Conservation (phyloP, 148 eudicot species). For the Nepenthes gracilis region DNA sequence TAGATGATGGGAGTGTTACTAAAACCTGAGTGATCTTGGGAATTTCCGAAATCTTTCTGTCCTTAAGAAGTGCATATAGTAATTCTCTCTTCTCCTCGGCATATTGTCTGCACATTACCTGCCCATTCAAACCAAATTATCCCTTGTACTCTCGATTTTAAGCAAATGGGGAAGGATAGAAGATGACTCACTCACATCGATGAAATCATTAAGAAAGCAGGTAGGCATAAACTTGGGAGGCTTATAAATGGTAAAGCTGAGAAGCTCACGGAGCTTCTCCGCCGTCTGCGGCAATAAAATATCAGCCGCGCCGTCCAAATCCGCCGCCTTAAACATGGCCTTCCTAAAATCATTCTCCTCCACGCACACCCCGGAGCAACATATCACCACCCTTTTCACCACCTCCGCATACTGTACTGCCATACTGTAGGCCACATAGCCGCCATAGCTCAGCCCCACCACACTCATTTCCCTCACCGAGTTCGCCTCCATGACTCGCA, state of each 20-base stretch:
- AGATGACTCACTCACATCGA: conserved; percentile 31
- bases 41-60: conserved; percentile 43
- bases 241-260: conserved; percentile 35
- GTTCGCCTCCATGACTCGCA: conserved; percentile 40
- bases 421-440: conserved; percentile 73
- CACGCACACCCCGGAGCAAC: conserved; percentile 61
- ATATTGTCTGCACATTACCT: conserved; percentile 51
- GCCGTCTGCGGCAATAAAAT: conserved; percentile 70
- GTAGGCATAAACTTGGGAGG: conserved; percentile 47
- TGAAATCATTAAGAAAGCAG: conserved; percentile 58
- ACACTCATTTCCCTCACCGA: conserved; percentile 29
- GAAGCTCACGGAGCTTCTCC: conserved; percentile 58
- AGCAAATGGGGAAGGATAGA: background rate
- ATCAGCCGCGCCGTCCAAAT: conserved; percentile 52
- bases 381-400: conserved; percentile 64
- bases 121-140: conserved; percentile 6
- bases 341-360: conserved; percentile 60
- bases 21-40: conserved; percentile 68
- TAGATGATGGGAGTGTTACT: background rate
- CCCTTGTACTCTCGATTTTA: background rate
- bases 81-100: conserved; percentile 60
- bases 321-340: conserved; percentile 53
- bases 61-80: conserved; percentile 39
- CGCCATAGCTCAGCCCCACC: conserved; percentile 83
- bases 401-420: conserved; percentile 35